phyloP scores from a whole-genome alignment of 306 rosid genomes.

The Betula pendula region DNA sequence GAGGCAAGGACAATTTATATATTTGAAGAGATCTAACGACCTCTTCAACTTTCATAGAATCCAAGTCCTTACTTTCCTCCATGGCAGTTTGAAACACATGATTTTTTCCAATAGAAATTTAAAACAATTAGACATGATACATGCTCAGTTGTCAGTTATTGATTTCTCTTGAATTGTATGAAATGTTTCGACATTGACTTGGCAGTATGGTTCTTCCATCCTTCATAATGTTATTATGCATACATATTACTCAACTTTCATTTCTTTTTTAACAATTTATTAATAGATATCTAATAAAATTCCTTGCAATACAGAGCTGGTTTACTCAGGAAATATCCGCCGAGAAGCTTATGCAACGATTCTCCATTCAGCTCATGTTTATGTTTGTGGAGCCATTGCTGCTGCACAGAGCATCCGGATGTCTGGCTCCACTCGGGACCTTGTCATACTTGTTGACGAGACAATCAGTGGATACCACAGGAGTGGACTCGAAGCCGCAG shows the following conservation, averaged over 20 bases:
- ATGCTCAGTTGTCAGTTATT: background rate
- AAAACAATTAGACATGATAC: background rate
- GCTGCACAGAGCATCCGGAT: conserved; percentile 93
- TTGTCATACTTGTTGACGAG: conserved; percentile 87
- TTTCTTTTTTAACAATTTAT: conserved; percentile 1
- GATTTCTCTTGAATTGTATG: background rate
- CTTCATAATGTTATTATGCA: background rate
- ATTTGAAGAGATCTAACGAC: too few relatives aligned
- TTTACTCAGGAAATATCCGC: conserved; percentile 57
- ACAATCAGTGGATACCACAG: conserved; percentile 75
- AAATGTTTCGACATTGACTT: background rate
- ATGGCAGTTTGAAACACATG: too few relatives aligned
- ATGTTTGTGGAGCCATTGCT: conserved; percentile 94
- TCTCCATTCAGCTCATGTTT: conserved; percentile 89
- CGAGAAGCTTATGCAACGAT: conserved; percentile 95
- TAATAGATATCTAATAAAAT: conserved; percentile 25
- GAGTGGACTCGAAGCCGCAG: conserved; percentile 93
- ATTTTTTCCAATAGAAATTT: background rate
- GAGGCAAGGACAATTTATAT: too few relatives aligned
- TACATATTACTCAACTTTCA: background rate
- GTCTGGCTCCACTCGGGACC: conserved; percentile 86
- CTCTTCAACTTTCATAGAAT: too few relatives aligned
- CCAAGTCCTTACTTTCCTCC: too few relatives aligned
- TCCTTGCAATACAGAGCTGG: conserved; percentile 53
- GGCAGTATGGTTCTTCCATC: background rate